phyloP scores from a whole-genome alignment of 805 yeast species.

The Kluyveromyces lactis region DNA sequence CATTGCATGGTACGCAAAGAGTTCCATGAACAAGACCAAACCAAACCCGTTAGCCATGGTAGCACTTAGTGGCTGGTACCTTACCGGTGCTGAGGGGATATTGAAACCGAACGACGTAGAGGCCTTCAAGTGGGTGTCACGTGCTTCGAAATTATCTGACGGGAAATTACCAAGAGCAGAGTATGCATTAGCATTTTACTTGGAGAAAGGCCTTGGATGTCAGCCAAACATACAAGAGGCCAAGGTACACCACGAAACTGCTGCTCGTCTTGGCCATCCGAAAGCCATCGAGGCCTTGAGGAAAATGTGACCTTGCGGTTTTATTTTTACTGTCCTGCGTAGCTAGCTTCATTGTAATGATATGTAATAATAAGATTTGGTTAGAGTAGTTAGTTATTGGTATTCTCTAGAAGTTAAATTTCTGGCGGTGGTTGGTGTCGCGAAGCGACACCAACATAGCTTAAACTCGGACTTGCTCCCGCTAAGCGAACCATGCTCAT shows the following conservation, averaged over 20 bases:
- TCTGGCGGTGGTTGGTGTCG: too few relatives aligned
- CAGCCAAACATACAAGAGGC: constrained; percentile 37
- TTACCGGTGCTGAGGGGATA: constrained; percentile 55
- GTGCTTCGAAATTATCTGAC: constrained; percentile 42
- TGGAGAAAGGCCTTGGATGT: constrained; percentile 59
- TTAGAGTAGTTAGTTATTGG: too few relatives aligned
- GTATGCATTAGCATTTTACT: constrained; percentile 60
- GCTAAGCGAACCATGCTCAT: not conserved
- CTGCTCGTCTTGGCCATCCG: constrained; percentile 55
- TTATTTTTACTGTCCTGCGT: too few relatives aligned
- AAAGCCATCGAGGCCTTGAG: constrained; percentile 35
- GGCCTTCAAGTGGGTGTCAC: constrained; percentile 59
- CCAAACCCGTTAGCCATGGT: constrained; percentile 63
- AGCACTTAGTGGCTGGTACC: constrained; percentile 70
- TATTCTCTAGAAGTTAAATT: too few relatives aligned
- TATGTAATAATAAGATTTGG: too few relatives aligned
- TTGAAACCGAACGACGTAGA: constrained; percentile 49
- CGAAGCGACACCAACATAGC: too few relatives aligned
- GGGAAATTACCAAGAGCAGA: constrained; percentile 55
- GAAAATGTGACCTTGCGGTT: constrained; percentile 6
- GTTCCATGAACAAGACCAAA: constrained; percentile 39
- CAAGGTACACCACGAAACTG: constrained; percentile 42
- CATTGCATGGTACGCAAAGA: constrained; percentile 66
- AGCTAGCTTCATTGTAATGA: too few relatives aligned
- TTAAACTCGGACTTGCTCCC: too few relatives aligned